Conservation (phyloP, 768 basidiomycete genomes). For the Phanerochaete carnosa region DNA sequence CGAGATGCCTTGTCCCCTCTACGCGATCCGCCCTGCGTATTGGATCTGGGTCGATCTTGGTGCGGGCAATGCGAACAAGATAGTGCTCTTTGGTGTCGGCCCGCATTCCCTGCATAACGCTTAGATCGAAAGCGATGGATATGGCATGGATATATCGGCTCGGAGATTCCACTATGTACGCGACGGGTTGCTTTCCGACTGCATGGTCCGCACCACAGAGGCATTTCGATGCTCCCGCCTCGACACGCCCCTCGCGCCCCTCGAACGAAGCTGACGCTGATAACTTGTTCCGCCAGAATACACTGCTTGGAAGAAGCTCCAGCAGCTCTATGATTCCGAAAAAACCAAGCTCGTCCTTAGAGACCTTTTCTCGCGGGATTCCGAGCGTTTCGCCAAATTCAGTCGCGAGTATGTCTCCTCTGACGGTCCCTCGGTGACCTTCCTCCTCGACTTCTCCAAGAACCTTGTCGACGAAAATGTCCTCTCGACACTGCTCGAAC, state of each 20-base stretch:
- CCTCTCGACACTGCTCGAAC: slow-evolving; percentile 68
- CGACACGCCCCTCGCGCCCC: not conserved
- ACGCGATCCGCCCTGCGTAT: too few species aligned
- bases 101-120: too few species aligned
- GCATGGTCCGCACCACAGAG: not conserved
- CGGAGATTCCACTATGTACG: not conserved
- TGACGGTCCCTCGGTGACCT: slow-evolving; percentile 63
- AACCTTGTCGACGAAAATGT: slow-evolving; percentile 90
- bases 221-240: too few species aligned
- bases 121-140: too few species aligned
- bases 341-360: slow-evolving; percentile 76
- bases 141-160: not conserved
- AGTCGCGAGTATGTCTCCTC: slow-evolving; percentile 70
- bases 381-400: slow-evolving; percentile 83
- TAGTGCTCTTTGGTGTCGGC: too few species aligned
- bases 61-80: too few species aligned
- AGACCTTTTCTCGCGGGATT: slow-evolving; percentile 90
- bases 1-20: not conserved
- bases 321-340: slow-evolving; percentile 74
- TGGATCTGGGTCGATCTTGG: too few species aligned
- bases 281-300: slow-evolving; percentile 55
- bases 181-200: not conserved
- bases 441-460: slow-evolving; percentile 97
- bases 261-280: not conserved
- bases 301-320: slow-evolving; percentile 86